Conservation (phyloP, 495 filamentous ascomycete species). For the Aspergillus biplanus region DNA sequence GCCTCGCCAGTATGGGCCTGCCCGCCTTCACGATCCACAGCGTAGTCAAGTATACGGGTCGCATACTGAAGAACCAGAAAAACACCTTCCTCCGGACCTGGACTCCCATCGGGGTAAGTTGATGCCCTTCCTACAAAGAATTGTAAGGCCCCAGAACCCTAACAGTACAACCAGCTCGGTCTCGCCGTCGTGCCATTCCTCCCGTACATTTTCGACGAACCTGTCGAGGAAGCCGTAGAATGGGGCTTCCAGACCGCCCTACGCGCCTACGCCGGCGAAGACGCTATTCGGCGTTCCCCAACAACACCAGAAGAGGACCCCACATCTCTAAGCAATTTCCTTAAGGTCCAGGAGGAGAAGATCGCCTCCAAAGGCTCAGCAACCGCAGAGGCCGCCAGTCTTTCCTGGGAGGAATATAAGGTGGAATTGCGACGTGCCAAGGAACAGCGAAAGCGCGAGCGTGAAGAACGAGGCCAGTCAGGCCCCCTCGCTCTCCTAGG, state of each 20-base stretch:
- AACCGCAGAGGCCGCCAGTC: constrained; percentile 20
- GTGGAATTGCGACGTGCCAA: constrained; percentile 35
- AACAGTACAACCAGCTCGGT: constrained; percentile 60
- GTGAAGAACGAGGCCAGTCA: constrained; percentile 21
- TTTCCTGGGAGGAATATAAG: constrained; percentile 49
- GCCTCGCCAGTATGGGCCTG: constrained; percentile 87
- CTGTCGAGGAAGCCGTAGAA: constrained; percentile 87
- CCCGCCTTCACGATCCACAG: constrained; percentile 96
- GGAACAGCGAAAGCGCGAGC: constrained; percentile 33
- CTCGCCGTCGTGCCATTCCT: constrained; percentile 86
- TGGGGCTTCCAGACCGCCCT: constrained; percentile 85
- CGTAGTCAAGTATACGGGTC: constrained; percentile 83
- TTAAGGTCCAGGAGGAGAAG: constrained; percentile 22
- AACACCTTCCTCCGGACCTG: constrained; percentile 75
- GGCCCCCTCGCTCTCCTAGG: constrained; percentile 27
- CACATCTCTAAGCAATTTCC: constrained; percentile 24
- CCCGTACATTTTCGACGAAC: constrained; percentile 89
- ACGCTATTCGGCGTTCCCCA: constrained; percentile 49
- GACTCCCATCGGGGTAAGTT: constrained; percentile 80
- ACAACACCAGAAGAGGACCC: constrained; percentile 21
- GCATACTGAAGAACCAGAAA: constrained; percentile 78
- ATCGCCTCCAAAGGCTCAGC: constrained; percentile 11
- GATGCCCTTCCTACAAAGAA: not conserved
- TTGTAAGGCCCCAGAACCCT: not conserved
- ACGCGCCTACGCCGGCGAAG: constrained; percentile 66